These are phyloP conservation scores for Sporothrix variecibatus DNA, from an alignment of 2,329 filamentous ascomycete species.

Conservation along the genomic window DNA sequence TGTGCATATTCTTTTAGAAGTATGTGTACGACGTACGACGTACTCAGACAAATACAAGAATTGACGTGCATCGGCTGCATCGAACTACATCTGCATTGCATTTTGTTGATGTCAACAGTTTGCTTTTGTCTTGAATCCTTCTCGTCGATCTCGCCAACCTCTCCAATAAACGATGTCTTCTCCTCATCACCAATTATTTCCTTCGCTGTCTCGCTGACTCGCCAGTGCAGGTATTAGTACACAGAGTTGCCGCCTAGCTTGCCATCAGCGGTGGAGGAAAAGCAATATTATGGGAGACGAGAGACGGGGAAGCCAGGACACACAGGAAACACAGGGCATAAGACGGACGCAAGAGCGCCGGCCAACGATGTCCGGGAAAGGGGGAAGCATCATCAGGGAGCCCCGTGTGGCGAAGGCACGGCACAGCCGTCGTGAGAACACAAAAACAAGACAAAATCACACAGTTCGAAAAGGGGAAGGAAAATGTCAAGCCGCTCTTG, in stretches of 20 bases:
- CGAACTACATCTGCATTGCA: too few relatives aligned
- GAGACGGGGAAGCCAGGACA: neutral
- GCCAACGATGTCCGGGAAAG: neutral
- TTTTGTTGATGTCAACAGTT: neutral
- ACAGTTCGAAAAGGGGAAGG: neutral
- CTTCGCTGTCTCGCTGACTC: neutral
- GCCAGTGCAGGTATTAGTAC: neutral
- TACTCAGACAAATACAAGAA: neutral
- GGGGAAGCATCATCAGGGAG: neutral
- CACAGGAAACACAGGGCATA: neutral
- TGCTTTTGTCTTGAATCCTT: neutral
- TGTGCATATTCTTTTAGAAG: neutral
- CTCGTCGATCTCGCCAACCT: constrained; percentile 10
- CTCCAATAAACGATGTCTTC: neutral
- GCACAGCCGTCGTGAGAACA: neutral
- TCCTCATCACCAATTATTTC: neutral
- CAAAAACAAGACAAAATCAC: neutral
- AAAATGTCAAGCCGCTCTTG: neutral
- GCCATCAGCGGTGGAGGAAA: neutral
- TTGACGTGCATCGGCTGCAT: neutral
- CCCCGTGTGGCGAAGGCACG: neutral
- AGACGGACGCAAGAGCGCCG: neutral
- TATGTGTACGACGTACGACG: too few relatives aligned
- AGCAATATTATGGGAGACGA: neutral
- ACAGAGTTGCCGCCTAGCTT: neutral